Percentiles rank a stretch among this genome's conserved stretches.
phyloP scores from a whole-genome alignment of 2,329 filamentous ascomycete species.

The Stachybotrys chartarum region DNA sequence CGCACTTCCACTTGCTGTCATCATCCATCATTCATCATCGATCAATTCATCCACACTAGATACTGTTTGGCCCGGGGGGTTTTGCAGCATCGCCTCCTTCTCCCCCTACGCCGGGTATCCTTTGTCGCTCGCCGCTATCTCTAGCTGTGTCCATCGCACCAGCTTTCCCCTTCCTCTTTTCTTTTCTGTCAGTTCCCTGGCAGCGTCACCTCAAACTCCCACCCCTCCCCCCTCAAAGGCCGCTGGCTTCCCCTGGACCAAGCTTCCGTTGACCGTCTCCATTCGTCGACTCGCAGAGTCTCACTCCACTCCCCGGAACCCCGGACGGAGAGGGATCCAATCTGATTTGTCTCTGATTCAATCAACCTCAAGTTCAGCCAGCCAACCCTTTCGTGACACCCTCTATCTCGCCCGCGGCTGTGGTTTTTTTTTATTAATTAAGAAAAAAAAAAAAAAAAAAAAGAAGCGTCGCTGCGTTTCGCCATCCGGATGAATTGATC shows the following conservation, averaged over 20 bases:
- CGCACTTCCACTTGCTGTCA: background rate
- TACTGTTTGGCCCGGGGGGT: background rate
- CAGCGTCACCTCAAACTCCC: too few relatives aligned
- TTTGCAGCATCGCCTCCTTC: background rate
- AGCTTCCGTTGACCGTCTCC: background rate
- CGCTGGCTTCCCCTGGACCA: background rate
- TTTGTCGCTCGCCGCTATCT: background rate
- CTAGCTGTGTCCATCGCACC: background rate
- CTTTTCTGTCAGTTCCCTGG: too few relatives aligned
- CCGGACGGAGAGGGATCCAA: background rate
- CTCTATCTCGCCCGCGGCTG: too few relatives aligned
- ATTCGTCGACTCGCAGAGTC: background rate
- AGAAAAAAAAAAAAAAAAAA: too few relatives aligned
- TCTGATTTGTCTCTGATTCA: background rate
- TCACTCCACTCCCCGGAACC: background rate
- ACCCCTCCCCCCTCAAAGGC: too few relatives aligned
- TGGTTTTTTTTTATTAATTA: too few relatives aligned
- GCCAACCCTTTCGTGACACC: background rate
- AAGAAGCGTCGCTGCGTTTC: background rate
- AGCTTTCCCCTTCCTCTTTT: background rate
- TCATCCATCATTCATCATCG: background rate
- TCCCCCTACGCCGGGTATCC: background rate
- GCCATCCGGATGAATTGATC: conserved; percentile 11
- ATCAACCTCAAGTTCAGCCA: background rate
- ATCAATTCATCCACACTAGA: background rate